A percentile compares a stretch with the other conserved stretches of the same genome.
These are phyloP conservation scores for Hirsutella thompsonii DNA, from an alignment of 2,329 filamentous ascomycete species.

Conservation along the genomic window DNA sequence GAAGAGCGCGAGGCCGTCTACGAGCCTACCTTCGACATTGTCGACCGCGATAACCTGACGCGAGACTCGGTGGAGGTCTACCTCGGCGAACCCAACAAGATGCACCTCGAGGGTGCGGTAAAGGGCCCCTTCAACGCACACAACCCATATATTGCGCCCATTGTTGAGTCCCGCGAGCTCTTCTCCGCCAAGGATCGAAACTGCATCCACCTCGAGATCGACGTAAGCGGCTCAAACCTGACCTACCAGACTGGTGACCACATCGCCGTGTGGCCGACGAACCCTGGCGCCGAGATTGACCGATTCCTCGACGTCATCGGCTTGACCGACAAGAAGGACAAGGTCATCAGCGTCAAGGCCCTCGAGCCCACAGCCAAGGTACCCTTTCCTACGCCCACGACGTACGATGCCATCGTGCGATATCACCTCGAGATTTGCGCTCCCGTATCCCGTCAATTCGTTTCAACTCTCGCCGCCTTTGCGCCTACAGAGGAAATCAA, in stretches of 20 bases:
- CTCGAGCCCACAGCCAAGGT: slow-evolving; percentile 94
- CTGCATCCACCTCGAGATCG: slow-evolving; percentile 92
- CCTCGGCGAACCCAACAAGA: slow-evolving; percentile 90
- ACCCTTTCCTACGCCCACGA: slow-evolving; percentile 92
- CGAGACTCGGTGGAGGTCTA: slow-evolving; percentile 74
- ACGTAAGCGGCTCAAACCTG: slow-evolving; percentile 79
- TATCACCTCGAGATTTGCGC: slow-evolving; percentile 97
- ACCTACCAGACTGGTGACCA: slow-evolving; percentile 95
- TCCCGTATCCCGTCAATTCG: slow-evolving; percentile 89
- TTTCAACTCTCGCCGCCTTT: slow-evolving; percentile 78
- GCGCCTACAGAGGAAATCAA: slow-evolving; percentile 76
- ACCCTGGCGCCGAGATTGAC: slow-evolving; percentile 84
- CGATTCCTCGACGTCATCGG: slow-evolving; percentile 72
- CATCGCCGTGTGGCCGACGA: slow-evolving; percentile 94
- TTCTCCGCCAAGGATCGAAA: slow-evolving; percentile 85
- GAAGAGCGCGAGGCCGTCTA: slow-evolving; percentile 95
- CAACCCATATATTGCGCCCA: slow-evolving; percentile 93
- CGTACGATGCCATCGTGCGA: slow-evolving; percentile 82
- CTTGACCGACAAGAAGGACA: slow-evolving; percentile 62
- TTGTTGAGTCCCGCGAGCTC: slow-evolving; percentile 78
- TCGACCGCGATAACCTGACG: slow-evolving; percentile 60
- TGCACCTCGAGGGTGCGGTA: slow-evolving; percentile 73
- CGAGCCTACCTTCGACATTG: slow-evolving; percentile 80
- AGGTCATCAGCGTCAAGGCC: slow-evolving; percentile 77
- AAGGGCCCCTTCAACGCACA: slow-evolving; percentile 92